These are phyloP conservation scores for Entonaema liquescens DNA, from an alignment of 495 filamentous ascomycete genomes.

Conservation along the genomic window DNA sequence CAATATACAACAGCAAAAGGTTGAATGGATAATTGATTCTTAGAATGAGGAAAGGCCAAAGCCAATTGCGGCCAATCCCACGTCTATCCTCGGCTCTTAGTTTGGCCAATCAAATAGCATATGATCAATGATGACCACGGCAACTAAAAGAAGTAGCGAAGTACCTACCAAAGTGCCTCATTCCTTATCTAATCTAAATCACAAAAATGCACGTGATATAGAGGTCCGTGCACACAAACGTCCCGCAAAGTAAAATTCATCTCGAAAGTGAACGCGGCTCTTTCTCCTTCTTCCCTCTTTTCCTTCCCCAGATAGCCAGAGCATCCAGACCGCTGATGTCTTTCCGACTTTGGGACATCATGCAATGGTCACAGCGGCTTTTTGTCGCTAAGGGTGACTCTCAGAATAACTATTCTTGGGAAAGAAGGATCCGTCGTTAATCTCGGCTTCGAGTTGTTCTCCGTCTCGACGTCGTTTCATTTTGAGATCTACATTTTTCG, in stretches of 20 bases:
- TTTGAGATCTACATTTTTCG: constrained; percentile 64
- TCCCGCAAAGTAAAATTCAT: constrained; percentile 26
- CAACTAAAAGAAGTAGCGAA: constrained; percentile 28
- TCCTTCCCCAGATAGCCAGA: constrained; percentile 60
- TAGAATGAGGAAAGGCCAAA: constrained; percentile 21
- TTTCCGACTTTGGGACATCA: constrained; percentile 47
- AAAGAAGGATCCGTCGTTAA: constrained; percentile 67
- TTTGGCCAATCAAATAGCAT: constrained; percentile 24
- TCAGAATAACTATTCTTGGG: constrained; percentile 58
- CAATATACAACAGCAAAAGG: no score
- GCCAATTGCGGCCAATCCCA: constrained; percentile 29
- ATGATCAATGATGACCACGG: constrained; percentile 28
- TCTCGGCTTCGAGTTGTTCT: constrained; percentile 59
- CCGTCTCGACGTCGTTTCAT: constrained; percentile 66
- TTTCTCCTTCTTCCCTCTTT: constrained; percentile 42
- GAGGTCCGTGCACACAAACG: constrained; percentile 29
- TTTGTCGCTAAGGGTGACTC: constrained; percentile 51
- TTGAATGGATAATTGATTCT: constrained; percentile 22
- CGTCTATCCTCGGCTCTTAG: constrained; percentile 37
- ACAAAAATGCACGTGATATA: constrained; percentile 32
- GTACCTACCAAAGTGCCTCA: constrained; percentile 16
- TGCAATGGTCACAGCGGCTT: constrained; percentile 50
- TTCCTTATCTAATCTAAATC: neutral
- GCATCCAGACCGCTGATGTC: constrained; percentile 50
- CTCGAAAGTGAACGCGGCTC: neutral